These are phyloP conservation scores for Neurospora sp. DNA, from an alignment of 495 filamentous ascomycete species.

Conservation along the genomic window DNA sequence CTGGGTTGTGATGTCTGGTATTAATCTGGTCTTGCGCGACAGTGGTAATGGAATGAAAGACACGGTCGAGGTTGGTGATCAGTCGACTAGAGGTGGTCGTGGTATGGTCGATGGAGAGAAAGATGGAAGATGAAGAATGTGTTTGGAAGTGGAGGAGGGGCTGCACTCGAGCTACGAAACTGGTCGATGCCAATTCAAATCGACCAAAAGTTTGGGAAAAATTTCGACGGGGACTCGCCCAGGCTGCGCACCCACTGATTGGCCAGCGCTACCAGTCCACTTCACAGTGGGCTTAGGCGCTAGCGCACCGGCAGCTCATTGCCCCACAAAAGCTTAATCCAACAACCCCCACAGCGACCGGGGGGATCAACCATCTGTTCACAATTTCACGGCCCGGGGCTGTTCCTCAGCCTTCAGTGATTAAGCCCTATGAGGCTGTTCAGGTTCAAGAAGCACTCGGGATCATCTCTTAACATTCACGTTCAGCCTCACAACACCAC, in stretches of 20 bases:
- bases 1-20: not conserved
- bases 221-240: not conserved
- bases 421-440: not conserved
- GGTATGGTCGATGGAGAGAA: not conserved
- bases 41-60: not conserved
- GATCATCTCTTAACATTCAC: no score
- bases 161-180: not conserved
- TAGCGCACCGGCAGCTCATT: not conserved
- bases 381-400: not conserved
- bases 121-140: not conserved
- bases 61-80: not conserved
- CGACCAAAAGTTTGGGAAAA: not conserved
- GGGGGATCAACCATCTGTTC: not conserved
- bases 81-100: not conserved
- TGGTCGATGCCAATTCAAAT: not conserved
- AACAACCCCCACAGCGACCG: not conserved
- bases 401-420: not conserved
- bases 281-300: not conserved
- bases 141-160: not conserved
- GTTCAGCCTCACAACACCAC: not conserved
- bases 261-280: not conserved
- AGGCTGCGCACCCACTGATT: not conserved
- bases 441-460: not conserved
- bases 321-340: not conserved
- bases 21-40: not conserved